A percentile compares a stretch with the other conserved stretches of the same genome.
Evolutionary conservation across 2,329 filamentous ascomycete species (phyloP).

Genomic region (Xylariaceae sp.): DNA sequence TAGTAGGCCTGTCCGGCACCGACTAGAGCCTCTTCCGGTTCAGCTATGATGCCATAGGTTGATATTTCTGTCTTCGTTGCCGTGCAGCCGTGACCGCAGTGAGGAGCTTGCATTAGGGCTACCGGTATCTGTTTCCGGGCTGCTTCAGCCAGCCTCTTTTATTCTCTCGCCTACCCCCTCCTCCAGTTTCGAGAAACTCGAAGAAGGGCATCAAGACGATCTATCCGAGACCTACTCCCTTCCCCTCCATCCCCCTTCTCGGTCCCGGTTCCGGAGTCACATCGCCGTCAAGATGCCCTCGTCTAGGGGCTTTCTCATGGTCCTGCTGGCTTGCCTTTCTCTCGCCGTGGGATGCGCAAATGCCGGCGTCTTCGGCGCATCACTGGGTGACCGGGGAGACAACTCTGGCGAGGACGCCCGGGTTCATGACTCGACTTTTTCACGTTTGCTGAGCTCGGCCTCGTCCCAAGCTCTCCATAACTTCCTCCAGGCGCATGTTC

Average conservation of each 20-base stretch:
- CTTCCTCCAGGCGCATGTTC: slow-evolving; percentile 56
- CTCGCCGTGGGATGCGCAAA: slow-evolving; percentile 29
- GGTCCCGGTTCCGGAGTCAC: not conserved
- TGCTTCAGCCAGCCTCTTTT: not conserved
- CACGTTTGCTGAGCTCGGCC: slow-evolving; percentile 47
- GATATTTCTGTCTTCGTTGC: too few species aligned
- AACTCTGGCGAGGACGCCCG: slow-evolving; percentile 13
- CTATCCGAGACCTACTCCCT: too few species aligned
- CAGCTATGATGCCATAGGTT: too few species aligned
- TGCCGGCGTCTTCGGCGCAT: slow-evolving; percentile 17
- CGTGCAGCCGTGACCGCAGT: too few species aligned
- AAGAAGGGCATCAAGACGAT: too few species aligned
- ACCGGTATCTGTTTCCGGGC: slow-evolving; percentile 5
- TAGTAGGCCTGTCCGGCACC: too few species aligned
- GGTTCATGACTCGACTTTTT: slow-evolving; percentile 32
- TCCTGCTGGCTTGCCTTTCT: slow-evolving; percentile 22
- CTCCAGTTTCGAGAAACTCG: not conserved
- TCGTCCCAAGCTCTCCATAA: slow-evolving; percentile 56
- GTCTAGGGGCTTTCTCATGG: slow-evolving; percentile 28
- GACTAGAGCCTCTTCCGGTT: too few species aligned
- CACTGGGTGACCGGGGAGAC: slow-evolving; percentile 14
- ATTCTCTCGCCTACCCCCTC: not conserved
- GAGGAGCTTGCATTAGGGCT: slow-evolving; percentile 11
- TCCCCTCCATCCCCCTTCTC: not conserved
- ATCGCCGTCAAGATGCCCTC: slow-evolving; percentile 29